Evolutionary conservation across 2,329 filamentous ascomycete genomes (phyloP).

Genomic region (Penicillium sp.): DNA sequence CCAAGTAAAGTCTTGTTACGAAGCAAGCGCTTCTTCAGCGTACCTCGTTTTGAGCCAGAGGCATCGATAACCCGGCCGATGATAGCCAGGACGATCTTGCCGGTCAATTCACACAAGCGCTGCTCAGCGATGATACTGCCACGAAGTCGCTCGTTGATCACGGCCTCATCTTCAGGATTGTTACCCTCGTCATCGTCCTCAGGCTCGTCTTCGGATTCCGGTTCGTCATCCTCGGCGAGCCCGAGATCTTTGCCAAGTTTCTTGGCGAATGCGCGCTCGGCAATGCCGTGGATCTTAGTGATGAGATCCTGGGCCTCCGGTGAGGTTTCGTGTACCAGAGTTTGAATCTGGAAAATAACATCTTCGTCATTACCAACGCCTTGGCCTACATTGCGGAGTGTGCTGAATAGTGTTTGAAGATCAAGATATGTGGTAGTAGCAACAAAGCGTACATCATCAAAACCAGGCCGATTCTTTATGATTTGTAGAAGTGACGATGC

Average conservation of each 20-base stretch:
- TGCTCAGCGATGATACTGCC: constrained; percentile 77
- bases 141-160: constrained; percentile 56
- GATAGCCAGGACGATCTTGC: constrained; percentile 79
- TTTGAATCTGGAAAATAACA: constrained; percentile 56
- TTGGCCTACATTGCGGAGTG: constrained; percentile 58
- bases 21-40: constrained; percentile 68
- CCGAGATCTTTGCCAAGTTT: constrained; percentile 51
- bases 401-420: constrained; percentile 74
- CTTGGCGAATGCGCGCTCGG: constrained; percentile 76
- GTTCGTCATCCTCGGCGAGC: constrained; percentile 67
- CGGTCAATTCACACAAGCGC: constrained; percentile 78
- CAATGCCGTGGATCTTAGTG: constrained; percentile 71
- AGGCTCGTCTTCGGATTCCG: constrained; percentile 62
- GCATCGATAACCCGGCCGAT: constrained; percentile 72
- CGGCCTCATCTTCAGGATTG: constrained; percentile 36
- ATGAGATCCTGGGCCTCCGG: constrained; percentile 64
- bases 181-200: constrained; percentile 42
- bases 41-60: constrained; percentile 58
- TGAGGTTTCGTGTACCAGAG: constrained; percentile 68
- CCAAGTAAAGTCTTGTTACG: constrained; percentile 81
- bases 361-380: constrained; percentile 43
- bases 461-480: constrained; percentile 50
- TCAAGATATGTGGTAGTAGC: constrained; percentile 79
- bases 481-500: constrained; percentile 50
- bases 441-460: constrained; percentile 75